Evolutionary conservation across 208 protist species (phyloP).

Genomic region (Balamuthia mandrillaris): DNA sequence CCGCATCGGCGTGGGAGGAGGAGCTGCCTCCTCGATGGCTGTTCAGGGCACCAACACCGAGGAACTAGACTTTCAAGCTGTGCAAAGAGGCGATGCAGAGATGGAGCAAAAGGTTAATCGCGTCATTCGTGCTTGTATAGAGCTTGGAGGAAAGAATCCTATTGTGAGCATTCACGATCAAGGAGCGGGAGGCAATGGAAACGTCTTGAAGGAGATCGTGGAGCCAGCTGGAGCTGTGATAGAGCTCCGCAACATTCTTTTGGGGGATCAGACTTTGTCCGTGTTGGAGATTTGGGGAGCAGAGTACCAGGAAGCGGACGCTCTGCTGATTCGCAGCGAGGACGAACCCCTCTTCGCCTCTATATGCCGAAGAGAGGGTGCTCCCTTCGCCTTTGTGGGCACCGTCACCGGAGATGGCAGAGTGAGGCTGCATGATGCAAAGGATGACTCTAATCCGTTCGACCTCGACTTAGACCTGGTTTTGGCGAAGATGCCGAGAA

Average conservation of each 20-base stretch:
- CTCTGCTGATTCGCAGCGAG: conserved; percentile 60
- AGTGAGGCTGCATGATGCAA: conserved; percentile 45
- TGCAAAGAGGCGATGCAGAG: conserved; percentile 77
- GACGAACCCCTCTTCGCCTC: conserved; percentile 45
- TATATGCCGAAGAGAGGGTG: conserved; percentile 62
- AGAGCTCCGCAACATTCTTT: conserved; percentile 22
- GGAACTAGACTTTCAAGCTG: conserved; percentile 55
- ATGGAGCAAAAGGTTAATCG: conserved; percentile 79
- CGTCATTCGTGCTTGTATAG: conserved; percentile 71
- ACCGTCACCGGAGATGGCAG: conserved; percentile 69
- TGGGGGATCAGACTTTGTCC: conserved; percentile 67
- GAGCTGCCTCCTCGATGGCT: conserved; percentile 70
- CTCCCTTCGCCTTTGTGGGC: conserved; percentile 63
- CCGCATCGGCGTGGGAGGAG: conserved; percentile 75
- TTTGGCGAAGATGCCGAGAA: conserved; percentile 65
- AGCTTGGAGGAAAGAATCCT: conserved; percentile 67
- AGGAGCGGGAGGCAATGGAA: conserved; percentile 68
- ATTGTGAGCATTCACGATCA: conserved; percentile 78
- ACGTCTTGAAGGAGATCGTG: conserved; percentile 75
- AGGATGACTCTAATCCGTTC: conserved; percentile 36
- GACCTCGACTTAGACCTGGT: conserved; percentile 16
- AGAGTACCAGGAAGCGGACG: conserved; percentile 77
- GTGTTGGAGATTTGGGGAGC: conserved; percentile 78
- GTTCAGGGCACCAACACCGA: conserved; percentile 44
- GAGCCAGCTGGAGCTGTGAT: conserved; percentile 65